Percentiles rank a stretch among this genome's conserved stretches.
phyloP scores from a whole-genome alignment of 495 filamentous ascomycete genomes.

The Hypoxylon perforatum region DNA sequence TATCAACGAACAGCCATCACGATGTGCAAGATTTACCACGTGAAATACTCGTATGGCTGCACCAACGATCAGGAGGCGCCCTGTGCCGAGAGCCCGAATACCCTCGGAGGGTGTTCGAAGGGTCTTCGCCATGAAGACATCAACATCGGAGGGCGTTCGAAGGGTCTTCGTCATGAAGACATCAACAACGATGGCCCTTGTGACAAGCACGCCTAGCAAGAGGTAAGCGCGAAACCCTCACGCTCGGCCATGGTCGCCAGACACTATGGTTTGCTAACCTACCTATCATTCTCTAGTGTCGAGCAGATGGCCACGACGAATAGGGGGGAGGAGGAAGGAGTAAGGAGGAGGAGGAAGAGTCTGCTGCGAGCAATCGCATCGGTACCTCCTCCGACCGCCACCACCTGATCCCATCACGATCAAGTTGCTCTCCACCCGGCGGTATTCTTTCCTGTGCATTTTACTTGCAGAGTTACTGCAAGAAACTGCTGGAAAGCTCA shows the following conservation, averaged over 20 bases:
- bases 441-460: constrained; percentile 60
- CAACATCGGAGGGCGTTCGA: too few relatives aligned
- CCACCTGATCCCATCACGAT: too few relatives aligned
- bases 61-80: background rate
- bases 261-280: constrained; percentile 17
- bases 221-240: constrained; percentile 9
- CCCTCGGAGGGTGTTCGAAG: constrained; percentile 12
- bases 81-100: constrained; percentile 36
- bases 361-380: constrained; percentile 44
- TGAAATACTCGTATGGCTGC: constrained; percentile 35
- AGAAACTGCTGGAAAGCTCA: constrained; percentile 44
- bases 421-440: too few relatives aligned
- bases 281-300: constrained; percentile 11
- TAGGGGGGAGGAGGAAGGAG: background rate
- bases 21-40: constrained; percentile 32
- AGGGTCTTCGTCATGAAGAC: too few relatives aligned
- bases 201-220: constrained; percentile 22
- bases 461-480: constrained; percentile 57
- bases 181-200: constrained; percentile 12
- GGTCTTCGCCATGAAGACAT: background rate
- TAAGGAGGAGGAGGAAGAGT: constrained; percentile 30
- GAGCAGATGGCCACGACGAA: constrained; percentile 10
- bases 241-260: background rate
- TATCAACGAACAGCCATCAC: constrained; percentile 7
- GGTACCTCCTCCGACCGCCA: too few relatives aligned